Percentiles rank a stretch among this genome's conserved stretches.
Evolutionary conservation across 1,284 basidiomycete genomes (phyloP).

Genomic region (Puccinia triticina): DNA sequence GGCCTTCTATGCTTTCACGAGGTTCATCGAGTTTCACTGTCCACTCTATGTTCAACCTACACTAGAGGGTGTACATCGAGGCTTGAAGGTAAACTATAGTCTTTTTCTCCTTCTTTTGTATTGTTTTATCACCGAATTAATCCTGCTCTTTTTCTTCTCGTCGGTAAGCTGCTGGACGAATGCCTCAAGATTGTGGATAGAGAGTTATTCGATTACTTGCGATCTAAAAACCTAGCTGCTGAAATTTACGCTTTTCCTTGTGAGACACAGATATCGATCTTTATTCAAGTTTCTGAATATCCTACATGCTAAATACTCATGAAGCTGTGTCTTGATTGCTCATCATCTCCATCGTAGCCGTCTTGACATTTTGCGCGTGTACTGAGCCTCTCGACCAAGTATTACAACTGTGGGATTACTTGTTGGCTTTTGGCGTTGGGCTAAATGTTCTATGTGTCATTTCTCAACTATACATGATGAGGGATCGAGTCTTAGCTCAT

Average conservation of each 20-base stretch:
- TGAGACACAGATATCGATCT: slow-evolving; percentile 62
- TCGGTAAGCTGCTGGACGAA: slow-evolving; percentile 76
- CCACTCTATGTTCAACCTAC: slow-evolving; percentile 95
- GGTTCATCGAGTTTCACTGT: slow-evolving; percentile 89
- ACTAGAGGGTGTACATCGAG: slow-evolving; percentile 87
- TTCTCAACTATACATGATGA: slow-evolving; percentile 85
- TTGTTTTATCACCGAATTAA: slow-evolving; percentile 1
- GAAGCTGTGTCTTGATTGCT: not conserved
- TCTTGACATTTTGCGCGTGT: slow-evolving; percentile 92
- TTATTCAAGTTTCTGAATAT: not conserved
- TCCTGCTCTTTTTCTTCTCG: slow-evolving; percentile 26
- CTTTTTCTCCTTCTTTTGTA: not conserved
- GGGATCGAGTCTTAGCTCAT: slow-evolving; percentile 81
- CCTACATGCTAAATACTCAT: not conserved
- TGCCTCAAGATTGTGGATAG: slow-evolving; percentile 88
- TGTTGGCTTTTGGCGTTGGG: slow-evolving; percentile 92
- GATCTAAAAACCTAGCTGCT: slow-evolving; percentile 90
- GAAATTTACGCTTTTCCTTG: slow-evolving; percentile 97
- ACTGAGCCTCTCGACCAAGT: slow-evolving; percentile 94
- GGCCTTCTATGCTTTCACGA: slow-evolving; percentile 91
- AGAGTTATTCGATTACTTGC: slow-evolving; percentile 77
- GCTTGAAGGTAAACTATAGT: slow-evolving; percentile 71
- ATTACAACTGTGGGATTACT: slow-evolving; percentile 92
- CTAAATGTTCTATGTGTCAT: slow-evolving; percentile 94
- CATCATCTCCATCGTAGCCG: slow-evolving; percentile 66